Conservation (phyloP, 371 early-diverging fungal species). For the Saksenaea oblongispora region DNA sequence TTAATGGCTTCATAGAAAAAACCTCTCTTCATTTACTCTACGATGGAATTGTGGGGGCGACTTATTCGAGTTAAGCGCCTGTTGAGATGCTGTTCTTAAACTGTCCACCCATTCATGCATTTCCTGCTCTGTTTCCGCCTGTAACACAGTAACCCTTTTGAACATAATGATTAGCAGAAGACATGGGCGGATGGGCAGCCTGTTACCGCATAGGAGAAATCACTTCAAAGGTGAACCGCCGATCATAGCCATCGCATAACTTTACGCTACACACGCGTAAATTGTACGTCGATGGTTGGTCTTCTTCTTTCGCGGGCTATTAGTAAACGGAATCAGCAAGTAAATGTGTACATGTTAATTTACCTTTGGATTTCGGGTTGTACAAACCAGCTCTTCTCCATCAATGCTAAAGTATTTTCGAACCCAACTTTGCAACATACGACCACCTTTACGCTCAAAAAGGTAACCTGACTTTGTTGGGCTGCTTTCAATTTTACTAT, state of each 20-base stretch:
- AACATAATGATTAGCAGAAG: not conserved
- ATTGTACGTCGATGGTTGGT: slow-evolving; percentile 51
- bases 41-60: slow-evolving; percentile 34
- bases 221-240: slow-evolving; percentile 85
- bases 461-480: slow-evolving; percentile 70
- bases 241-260: slow-evolving; percentile 62
- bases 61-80: slow-evolving; percentile 63
- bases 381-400: slow-evolving; percentile 62
- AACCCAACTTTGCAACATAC: slow-evolving; percentile 74
- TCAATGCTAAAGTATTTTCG: slow-evolving; percentile 74
- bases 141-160: slow-evolving; percentile 65
- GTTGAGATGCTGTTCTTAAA: slow-evolving; percentile 69
- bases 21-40: slow-evolving; percentile 10
- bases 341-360: not conserved
- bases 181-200: not conserved
- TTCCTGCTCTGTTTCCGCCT: slow-evolving; percentile 81
- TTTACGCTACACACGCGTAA: slow-evolving; percentile 82
- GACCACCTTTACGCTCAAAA: slow-evolving; percentile 69
- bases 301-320: slow-evolving; percentile 39
- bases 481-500: slow-evolving; percentile 6
- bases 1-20: not conserved
- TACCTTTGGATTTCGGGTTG: slow-evolving; percentile 53
- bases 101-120: slow-evolving; percentile 82
- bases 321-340: not conserved
- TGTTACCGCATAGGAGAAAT: slow-evolving; percentile 77